Evolutionary conservation across 2,329 filamentous ascomycete genomes (phyloP), one percentile per base, ranked within the genome.

Genomic region (Aspergillus luchuensis): DNA sequence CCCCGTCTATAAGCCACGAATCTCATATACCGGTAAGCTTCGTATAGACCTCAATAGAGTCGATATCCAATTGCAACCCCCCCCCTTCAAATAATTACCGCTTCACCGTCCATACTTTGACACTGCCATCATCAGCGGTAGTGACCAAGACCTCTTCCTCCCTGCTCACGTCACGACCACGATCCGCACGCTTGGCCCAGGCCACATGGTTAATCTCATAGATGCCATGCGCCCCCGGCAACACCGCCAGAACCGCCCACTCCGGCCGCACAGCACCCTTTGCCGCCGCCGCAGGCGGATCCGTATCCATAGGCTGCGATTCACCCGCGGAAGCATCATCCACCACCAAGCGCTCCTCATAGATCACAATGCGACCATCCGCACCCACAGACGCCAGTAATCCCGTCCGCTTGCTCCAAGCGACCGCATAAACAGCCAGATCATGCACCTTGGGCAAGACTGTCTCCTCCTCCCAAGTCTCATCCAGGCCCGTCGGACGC

Each of bases 151-250:
- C 89, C 78, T 98, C 94, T 69, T 97, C 82, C 1, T 85, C 83
- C n/a, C 66, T 63, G 8, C 62, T 63, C 78, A 81, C 72, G 83
- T 83, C 1, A 80, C 88, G 53, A 82, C 65, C 67, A 43, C 72
- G 82, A 73, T 97, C 92, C 59, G 87, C 90, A 59, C 93, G 84
- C 68, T 84, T 86, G 66, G 92, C 92, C 95, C 95, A 99, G 2
- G 86, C 87, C 52, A 95, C 85, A 76, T 97, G 92, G 71, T 99
- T 99, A 65, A 98, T 84, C 78, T 99, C 95, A 72, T 94, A 97
- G 2, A 96, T 91, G 0, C 92, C 93, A 74, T 99, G 95, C 2
- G 89, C 91, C 36, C 88, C 89, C 51, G 89, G 82, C 1, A 90
- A 72, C n/a, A 85, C 84, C 0, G 87, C 86, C 15, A 96, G 71